These are phyloP conservation scores for Mangifera indica DNA, from an alignment of 345 rosid genomes.

Conservation along the genomic window DNA sequence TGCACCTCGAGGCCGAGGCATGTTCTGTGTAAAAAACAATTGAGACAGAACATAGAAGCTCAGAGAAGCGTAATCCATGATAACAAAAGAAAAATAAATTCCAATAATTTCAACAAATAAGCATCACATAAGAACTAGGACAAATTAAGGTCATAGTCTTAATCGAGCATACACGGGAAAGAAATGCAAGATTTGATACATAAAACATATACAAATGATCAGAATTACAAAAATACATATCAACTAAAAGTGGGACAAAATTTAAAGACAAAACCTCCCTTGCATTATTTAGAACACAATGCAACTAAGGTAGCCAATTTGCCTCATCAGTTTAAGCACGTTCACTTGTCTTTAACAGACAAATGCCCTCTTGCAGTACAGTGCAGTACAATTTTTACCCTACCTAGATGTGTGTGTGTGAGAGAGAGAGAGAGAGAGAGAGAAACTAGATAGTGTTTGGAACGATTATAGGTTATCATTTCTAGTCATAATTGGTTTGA, in stretches of 20 bases:
- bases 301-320: not conserved
- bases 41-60: slow-evolving; percentile 6
- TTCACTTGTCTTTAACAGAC: not conserved
- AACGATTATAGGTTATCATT: not conserved
- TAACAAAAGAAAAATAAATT: not conserved
- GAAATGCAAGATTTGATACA: not conserved
- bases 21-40: slow-evolving; percentile 57
- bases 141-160: not conserved
- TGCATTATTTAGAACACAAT: not conserved
- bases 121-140: not conserved
- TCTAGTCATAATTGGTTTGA: not conserved
- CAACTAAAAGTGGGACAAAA: not conserved
- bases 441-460: not conserved
- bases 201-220: not conserved
- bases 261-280: not conserved
- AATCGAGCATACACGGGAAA: not conserved
- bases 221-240: not conserved
- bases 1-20: slow-evolving; percentile 99
- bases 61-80: not conserved
- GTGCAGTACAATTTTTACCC: not conserved
- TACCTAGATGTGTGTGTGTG: no score
- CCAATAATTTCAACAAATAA: not conserved
- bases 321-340: not conserved
- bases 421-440: not conserved
- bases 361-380: not conserved